A percentile compares a stretch with the other conserved stretches of the same genome.
These are phyloP conservation scores for Cochlearia excelsa DNA, from an alignment of 345 rosid species.

Conservation along the genomic window DNA sequence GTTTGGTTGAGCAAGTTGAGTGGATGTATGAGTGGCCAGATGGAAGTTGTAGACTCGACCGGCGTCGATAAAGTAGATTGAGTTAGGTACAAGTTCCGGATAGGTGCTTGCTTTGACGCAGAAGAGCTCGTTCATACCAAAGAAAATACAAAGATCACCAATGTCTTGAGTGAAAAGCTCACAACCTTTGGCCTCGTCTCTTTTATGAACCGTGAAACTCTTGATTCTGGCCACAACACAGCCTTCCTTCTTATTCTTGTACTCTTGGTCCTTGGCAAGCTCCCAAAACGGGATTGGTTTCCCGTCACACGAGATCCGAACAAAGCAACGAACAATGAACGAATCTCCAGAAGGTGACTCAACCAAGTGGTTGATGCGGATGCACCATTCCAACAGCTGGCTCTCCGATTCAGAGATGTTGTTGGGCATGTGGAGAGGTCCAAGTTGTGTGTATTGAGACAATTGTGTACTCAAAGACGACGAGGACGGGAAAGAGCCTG, in stretches of 20 bases:
- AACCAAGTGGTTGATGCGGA: no score
- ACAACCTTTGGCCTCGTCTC: slow-evolving; percentile 3
- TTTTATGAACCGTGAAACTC: slow-evolving; percentile 2
- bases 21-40: neutral
- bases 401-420: no score
- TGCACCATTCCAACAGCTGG: no score
- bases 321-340: no score
- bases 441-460: no score
- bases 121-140: slow-evolving; percentile 14
- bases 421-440: no score
- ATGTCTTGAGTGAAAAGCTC: slow-evolving; percentile 7
- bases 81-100: neutral
- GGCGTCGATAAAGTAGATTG: neutral
- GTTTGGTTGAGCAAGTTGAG: neutral
- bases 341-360: no score
- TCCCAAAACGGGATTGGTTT: no score
- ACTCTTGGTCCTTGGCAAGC: neutral
- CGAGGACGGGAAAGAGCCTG: no score
- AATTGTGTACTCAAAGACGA: no score
- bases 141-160: slow-evolving; percentile 12
- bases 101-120: slow-evolving; percentile 4
- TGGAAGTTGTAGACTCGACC: neutral
- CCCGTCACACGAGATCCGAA: no score
- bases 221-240: neutral
- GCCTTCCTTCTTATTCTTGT: neutral